Evolutionary conservation across 768 basidiomycete genomes (phyloP).

Genomic region (Melanogaster broomeanus): DNA sequence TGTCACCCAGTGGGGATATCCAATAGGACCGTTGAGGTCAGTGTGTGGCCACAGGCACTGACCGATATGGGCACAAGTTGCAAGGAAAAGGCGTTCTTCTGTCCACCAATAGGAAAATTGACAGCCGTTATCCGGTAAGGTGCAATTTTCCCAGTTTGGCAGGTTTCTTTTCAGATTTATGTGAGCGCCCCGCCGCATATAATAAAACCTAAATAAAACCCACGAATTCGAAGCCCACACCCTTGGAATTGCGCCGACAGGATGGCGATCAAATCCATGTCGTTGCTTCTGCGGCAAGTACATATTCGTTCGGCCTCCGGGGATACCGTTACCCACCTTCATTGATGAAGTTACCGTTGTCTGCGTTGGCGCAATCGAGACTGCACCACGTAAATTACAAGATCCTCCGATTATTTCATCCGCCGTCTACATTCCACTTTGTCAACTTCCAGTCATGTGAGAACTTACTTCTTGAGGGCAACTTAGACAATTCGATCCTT

Average conservation of each 20-base stretch:
- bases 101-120: conserved; percentile 10
- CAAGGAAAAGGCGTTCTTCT: too few species aligned
- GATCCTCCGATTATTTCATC: conserved; percentile 12
- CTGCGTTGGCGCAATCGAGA: background rate
- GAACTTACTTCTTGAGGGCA: too few species aligned
- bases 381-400: conserved; percentile 14
- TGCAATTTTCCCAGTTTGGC: conserved; percentile 18
- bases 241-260: background rate
- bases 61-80: background rate
- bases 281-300: conserved; percentile 4
- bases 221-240: conserved; percentile 15
- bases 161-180: background rate
- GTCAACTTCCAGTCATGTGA: background rate
- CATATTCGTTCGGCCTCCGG: conserved; percentile 9
- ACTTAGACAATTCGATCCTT: background rate
- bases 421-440: background rate
- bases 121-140: conserved; percentile 26
- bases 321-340: conserved; percentile 13
- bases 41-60: conserved; percentile 1
- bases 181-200: conserved; percentile 10
- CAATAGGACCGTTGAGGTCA: background rate
- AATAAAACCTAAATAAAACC: too few species aligned
- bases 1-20: background rate
- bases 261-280: conserved; percentile 13
- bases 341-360: conserved; percentile 14